Evolutionary conservation across 2,329 filamentous ascomycete species (phyloP).

Genomic region (Chrysoporthe deuterocubensis): DNA sequence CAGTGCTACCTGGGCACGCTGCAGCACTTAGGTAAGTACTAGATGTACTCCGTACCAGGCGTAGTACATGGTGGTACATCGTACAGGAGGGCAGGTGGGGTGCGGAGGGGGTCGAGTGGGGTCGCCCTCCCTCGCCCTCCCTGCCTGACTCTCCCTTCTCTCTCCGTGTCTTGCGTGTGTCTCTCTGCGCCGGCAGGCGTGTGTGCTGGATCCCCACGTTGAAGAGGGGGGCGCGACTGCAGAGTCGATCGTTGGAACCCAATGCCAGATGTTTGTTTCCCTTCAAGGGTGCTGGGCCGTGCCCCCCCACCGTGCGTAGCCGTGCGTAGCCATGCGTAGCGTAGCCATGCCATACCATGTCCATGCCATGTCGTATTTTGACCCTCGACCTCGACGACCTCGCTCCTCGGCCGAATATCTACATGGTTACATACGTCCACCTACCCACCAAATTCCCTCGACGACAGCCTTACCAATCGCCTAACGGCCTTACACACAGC

Average conservation of each 20-base stretch:
- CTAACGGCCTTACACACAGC: not conserved
- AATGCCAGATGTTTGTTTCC: not conserved
- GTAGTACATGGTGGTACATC: not conserved
- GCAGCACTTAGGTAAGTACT: not conserved
- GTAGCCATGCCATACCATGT: too few species aligned
- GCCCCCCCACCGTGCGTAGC: not conserved
- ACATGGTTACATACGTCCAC: not conserved
- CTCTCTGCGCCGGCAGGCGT: not conserved
- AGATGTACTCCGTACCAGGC: too few species aligned
- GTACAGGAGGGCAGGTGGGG: not conserved
- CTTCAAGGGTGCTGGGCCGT: not conserved
- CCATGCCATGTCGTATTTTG: not conserved
- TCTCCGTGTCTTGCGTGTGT: not conserved
- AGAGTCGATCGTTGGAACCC: conserved; percentile 6
- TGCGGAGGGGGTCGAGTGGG: not conserved
- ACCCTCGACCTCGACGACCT: not conserved
- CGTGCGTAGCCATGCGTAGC: not conserved
- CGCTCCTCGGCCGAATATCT: not conserved
- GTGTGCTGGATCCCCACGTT: conserved; percentile 2
- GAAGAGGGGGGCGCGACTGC: conserved; percentile 3
- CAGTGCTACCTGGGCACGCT: not conserved
- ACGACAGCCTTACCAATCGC: not conserved
- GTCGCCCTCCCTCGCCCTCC: not conserved
- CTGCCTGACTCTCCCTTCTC: not conserved
- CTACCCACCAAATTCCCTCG: not conserved